Base-by-base conservation (phyloP, 192 early-diverging fungal genomes). In the Chytriomyces confervae region DNA sequence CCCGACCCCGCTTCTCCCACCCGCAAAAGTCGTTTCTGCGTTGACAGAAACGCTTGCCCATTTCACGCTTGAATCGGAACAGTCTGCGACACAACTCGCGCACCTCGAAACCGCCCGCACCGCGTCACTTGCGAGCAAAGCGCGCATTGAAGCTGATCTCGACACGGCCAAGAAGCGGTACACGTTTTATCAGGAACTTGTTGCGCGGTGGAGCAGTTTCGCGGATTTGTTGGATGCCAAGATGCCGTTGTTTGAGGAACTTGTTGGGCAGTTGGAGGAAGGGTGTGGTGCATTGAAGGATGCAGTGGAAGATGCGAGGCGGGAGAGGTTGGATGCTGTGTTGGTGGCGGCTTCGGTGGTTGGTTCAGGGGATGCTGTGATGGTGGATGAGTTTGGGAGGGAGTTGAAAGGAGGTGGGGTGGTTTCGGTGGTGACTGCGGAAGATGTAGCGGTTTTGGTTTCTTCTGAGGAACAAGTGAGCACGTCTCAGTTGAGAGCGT, bases 181-280 rank as follows among this genome's bases (percentile, higher is more conserved):
- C 45, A 62, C 66, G 66, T 77, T 61, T 45, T 77, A 69, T 53
- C 76, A 77, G 57, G 66, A 69, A n/a, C 67, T 77, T 13, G 47
- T 69, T 1, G 67, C 1, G 13, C 20, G 27, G 23, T 69, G 66
- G 51, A 23, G n/a, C 24, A 69, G 51, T 27, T 62, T 77, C 47
- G 76, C 76, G 18, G 76, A 70, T 60, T 62, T 77, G 66, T 49
- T 77, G 43, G 76, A 77, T 36, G 76, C 76, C 46, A 77, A 77
- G 50, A 61, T 70, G 16, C 66, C 76, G 44, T 44, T 70, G 10
- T 68, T 77, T 69, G 68, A 68, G 13, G 57, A 6, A 4, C 53
- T 77, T 61, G 76, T 49, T 6, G 68, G 47, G 57, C 53, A 77
- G 18, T 7, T 77, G 16, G 47, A 29, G 7, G 72, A n/a, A 27